Evolutionary conservation across 106 monocot genomes (phyloP), one percentile per base, ranked within the genome.

Genomic region (Allium cepa): DNA sequence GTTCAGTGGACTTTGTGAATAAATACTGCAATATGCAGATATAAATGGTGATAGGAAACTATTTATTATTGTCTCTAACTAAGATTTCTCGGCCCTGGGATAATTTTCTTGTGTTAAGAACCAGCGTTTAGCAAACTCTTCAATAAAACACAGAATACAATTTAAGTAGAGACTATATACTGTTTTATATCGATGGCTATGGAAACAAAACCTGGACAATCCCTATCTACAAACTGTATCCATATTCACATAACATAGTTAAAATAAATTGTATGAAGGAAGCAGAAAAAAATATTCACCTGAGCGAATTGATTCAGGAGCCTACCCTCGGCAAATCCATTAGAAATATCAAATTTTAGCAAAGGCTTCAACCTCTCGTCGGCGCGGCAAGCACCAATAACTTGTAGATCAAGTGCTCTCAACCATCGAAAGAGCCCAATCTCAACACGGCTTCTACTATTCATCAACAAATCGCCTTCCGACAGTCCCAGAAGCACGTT

Each of bases 291-390:
- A 26, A 13, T 22, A 59, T 16, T 46, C 8, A 87, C 89, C 90
- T 86, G 90, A 52, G 66, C 69, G 15, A 91, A 74, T 69, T 82
- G 87, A 45, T 76, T 26, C 27, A 87, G 50, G 50, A 91, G 78
- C 49, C 77, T 73, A 18, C 82, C 87, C 46, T 91, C 91, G 0
- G 79, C 84, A 51, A 70, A 57, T 26, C 83, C 79, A 22, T 56
- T 69, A 1, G 79, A 75, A 53, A 75, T 50, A 64, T 79, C 79
- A 46, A 80, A 55, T 78, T 84, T 84, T 12, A 85, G 78, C 26
- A 90, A 60, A 26, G 91, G 96, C 51, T 78, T 85, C 53, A 88
- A 53, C 76, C 96, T 81, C 74, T 96, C 96, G 49, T 88, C 91
- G 12, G 80, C 83, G 7, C 96, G 83, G 57, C 96, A 96, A 3